These are phyloP conservation scores for Rhodotorula kratochvilovae DNA, from an alignment of 768 basidiomycete species.

Conservation along the genomic window DNA sequence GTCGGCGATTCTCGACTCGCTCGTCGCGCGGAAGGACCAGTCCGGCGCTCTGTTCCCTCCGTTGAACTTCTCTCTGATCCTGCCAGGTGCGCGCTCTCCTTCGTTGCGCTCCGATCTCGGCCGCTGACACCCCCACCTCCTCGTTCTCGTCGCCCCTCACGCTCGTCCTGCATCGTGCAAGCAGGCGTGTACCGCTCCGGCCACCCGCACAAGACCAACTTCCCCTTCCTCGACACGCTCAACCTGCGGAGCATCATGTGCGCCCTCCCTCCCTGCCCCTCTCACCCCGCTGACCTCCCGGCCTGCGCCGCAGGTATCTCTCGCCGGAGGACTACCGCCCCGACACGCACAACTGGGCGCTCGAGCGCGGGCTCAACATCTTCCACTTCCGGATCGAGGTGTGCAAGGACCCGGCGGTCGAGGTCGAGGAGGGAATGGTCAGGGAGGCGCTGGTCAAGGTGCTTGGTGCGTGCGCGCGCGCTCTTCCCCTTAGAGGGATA, in stretches of 20 bases:
- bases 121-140: not conserved
- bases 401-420: slow-evolving; percentile 32
- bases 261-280: not conserved
- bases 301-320: slow-evolving; percentile 21
- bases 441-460: slow-evolving; percentile 20
- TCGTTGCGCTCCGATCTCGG: too few relatives aligned
- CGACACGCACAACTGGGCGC: slow-evolving; percentile 32
- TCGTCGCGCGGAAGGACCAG: not conserved
- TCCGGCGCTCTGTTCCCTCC: not conserved
- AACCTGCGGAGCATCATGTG: slow-evolving; percentile 45
- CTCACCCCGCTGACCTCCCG: not conserved
- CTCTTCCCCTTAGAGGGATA: too few relatives aligned
- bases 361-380: slow-evolving; percentile 13
- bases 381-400: slow-evolving; percentile 30
- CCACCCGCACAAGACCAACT: slow-evolving; percentile 47
- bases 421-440: slow-evolving; percentile 24
- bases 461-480: slow-evolving; percentile 16
- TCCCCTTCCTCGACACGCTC: slow-evolving; percentile 44
- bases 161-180: slow-evolving; percentile 33
- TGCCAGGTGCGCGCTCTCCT: not conserved
- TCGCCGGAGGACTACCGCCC: slow-evolving; percentile 29
- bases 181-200: slow-evolving; percentile 43
- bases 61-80: slow-evolving; percentile 1
- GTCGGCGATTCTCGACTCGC: not conserved
- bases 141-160: not conserved